phyloP scores from a whole-genome alignment of 345 rosid species.

The Boechera stricta region DNA sequence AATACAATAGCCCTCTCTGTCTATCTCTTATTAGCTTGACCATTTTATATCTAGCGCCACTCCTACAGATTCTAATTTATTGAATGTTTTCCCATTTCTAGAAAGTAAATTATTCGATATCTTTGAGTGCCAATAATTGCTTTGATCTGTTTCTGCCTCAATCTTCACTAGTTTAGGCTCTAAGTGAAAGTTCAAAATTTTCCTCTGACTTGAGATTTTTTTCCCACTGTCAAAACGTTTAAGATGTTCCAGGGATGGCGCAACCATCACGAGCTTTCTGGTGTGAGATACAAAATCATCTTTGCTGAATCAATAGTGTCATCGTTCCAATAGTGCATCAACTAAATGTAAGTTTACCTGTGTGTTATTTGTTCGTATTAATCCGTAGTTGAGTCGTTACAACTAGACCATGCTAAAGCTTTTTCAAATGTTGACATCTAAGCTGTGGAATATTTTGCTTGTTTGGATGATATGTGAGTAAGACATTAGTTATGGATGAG shows the following conservation, averaged over 20 bases:
- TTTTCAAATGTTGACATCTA: constrained; percentile 32
- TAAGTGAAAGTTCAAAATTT: neutral
- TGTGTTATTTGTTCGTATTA: constrained; percentile 14
- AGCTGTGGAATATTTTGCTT: constrained; percentile 4
- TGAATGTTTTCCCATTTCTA: neutral
- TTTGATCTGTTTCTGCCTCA: constrained; percentile 16
- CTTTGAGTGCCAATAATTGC: constrained; percentile 1
- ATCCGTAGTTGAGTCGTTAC: constrained; percentile 31
- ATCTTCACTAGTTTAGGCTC: constrained; percentile 1
- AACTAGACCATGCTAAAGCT: constrained; percentile 13
- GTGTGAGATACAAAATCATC: constrained; percentile 11
- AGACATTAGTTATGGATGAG: constrained; percentile 39
- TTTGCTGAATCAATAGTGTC: constrained; percentile 20
- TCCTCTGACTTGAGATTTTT: constrained; percentile 13
- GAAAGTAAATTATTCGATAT: neutral
- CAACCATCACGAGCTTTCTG: constrained; percentile 12
- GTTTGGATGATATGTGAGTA: constrained; percentile 25
- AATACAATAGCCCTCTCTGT: neutral
- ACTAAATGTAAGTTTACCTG: constrained; percentile 21
- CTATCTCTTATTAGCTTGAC: neutral
- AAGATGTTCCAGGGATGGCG: neutral
- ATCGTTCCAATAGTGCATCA: constrained; percentile 11
- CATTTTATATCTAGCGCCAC: neutral
- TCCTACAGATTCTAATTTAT: neutral
- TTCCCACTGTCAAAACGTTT: constrained; percentile 1